Percentiles rank a stretch among this genome's conserved stretches.
These are phyloP conservation scores for Pythium dissotocum DNA, from an alignment of 352 stramenopile species.

Conservation along the genomic window DNA sequence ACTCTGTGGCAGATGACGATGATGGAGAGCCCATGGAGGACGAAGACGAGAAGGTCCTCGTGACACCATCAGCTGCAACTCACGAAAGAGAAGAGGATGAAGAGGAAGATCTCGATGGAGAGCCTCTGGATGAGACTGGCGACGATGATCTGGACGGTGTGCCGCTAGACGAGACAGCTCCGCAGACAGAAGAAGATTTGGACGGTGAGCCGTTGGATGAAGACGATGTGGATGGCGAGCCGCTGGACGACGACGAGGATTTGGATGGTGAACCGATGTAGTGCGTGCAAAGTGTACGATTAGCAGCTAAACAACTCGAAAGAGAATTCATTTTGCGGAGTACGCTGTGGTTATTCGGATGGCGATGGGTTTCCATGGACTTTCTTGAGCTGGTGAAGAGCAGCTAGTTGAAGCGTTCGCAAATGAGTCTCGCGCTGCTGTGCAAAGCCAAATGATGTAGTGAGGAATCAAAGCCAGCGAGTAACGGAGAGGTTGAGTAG, in stretches of 20 bases:
- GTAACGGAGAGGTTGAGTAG: neutral
- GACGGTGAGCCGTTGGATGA: conserved; percentile 38
- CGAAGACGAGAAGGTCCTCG: neutral
- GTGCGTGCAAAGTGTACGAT: conserved; percentile 11
- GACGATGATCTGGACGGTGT: conserved; percentile 3
- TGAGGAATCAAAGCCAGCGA: conserved; percentile 1
- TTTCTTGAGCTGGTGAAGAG: conserved; percentile 32
- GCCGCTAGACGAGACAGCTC: neutral
- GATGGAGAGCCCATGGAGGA: neutral
- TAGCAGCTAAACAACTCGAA: neutral
- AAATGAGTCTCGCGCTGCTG: conserved; percentile 63
- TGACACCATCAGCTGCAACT: neutral
- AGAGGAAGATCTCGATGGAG: neutral
- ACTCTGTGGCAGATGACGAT: neutral
- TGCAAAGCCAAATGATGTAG: conserved; percentile 16
- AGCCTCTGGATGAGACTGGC: neutral
- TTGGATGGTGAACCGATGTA: conserved; percentile 26
- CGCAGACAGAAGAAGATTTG: conserved; percentile 23
- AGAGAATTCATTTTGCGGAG: conserved; percentile 42
- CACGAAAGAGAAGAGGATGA: neutral
- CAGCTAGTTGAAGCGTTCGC: conserved; percentile 52
- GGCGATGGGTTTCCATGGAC: neutral
- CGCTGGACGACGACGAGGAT: conserved; percentile 32
- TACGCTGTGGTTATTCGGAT: conserved; percentile 19
- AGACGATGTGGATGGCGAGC: conserved; percentile 45